Evolutionary conservation across 192 early-diverging fungal genomes (phyloP).

Genomic region (Coemansia sp.): DNA sequence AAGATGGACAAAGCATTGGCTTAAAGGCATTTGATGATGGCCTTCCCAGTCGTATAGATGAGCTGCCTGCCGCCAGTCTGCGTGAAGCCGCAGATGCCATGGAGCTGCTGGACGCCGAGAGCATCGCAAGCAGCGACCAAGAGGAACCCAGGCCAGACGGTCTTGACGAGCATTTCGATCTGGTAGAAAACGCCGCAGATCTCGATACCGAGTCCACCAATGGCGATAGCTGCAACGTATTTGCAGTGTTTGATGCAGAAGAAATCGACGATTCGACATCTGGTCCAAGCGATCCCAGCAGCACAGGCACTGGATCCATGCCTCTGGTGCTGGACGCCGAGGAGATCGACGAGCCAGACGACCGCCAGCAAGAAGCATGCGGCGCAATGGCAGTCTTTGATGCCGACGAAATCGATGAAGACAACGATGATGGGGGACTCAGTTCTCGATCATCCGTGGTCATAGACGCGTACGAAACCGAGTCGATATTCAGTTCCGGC

Average conservation of each 20-base stretch:
- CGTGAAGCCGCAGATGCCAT: not conserved
- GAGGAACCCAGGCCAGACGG: not conserved
- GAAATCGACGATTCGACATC: constrained; percentile 15
- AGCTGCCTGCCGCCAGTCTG: not conserved
- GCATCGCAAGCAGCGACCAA: constrained; percentile 11
- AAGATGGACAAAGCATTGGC: not conserved
- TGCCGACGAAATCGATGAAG: constrained; percentile 27
- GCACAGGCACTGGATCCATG: too few relatives aligned
- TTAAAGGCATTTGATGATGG: not conserved
- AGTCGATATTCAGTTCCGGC: constrained; percentile 12
- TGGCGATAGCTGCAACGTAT: not conserved
- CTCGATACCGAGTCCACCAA: not conserved
- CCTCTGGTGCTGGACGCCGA: constrained; percentile 29
- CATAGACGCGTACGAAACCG: constrained; percentile 41
- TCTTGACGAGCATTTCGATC: constrained; percentile 22
- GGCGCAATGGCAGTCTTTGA: constrained; percentile 19
- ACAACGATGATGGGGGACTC: not conserved
- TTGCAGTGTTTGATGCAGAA: constrained; percentile 32
- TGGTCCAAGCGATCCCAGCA: too few relatives aligned
- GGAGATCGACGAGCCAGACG: constrained; percentile 16
- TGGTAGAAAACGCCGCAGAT: constrained; percentile 38
- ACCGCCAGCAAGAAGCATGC: not conserved
- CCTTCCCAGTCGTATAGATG: not conserved
- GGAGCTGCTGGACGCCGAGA: constrained; percentile 35
- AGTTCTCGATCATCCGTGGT: constrained; percentile 16